Evolutionary conservation across 1,284 basidiomycete genomes (phyloP).

Genomic region (Butyriboletus appendiculatus): DNA sequence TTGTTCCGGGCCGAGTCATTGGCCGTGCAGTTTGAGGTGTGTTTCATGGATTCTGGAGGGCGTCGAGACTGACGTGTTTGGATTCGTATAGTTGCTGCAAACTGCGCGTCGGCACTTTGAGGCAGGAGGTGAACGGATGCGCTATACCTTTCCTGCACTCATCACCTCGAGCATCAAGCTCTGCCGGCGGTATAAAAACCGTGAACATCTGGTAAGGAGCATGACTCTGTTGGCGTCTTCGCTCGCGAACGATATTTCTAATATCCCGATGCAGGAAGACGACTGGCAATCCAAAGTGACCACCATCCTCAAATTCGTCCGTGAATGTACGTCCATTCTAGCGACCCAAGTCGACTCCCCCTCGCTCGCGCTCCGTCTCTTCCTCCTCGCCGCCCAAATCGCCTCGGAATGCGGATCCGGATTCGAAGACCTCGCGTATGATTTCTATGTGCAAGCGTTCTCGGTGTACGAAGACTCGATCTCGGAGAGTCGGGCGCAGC

Average conservation of each 20-base stretch:
- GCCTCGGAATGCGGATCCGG: constrained; percentile 78
- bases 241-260: neutral
- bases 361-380: constrained; percentile 85
- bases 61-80: neutral
- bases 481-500: constrained; percentile 87
- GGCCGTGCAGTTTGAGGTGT: constrained; percentile 84
- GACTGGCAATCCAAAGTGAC: constrained; percentile 85
- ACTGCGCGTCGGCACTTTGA: constrained; percentile 86
- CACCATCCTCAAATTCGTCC: constrained; percentile 87
- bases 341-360: constrained; percentile 91
- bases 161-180: constrained; percentile 91
- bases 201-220: constrained; percentile 56
- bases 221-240: neutral
- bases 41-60: constrained; percentile 20
- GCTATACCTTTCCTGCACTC: constrained; percentile 92
- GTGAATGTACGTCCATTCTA: constrained; percentile 88
- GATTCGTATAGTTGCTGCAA: constrained; percentile 70
- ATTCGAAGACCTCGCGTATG: constrained; percentile 92
- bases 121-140: constrained; percentile 90
- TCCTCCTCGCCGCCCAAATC: constrained; percentile 92
- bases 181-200: constrained; percentile 83
- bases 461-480: constrained; percentile 96
- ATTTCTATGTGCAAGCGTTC: constrained; percentile 95
- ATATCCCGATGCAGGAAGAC: constrained; percentile 52
- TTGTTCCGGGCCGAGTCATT: constrained; percentile 85